Evolutionary conservation across 352 stramenopile species (phyloP), one percentile per base, ranked within the genome.

Genomic region (Nothophytophthora sp.): DNA sequence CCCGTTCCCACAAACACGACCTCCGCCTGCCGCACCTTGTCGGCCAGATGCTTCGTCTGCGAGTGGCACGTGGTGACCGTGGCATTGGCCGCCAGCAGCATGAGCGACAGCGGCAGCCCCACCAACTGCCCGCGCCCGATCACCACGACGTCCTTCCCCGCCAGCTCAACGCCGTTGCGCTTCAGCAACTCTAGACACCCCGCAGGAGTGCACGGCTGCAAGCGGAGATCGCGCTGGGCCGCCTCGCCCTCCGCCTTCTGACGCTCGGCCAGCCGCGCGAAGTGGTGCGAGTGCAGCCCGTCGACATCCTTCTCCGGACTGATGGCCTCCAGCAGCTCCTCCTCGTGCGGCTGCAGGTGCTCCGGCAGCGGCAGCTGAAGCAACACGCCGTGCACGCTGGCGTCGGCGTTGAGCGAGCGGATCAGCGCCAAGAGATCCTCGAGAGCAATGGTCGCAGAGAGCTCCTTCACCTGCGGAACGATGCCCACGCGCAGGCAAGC

Each of bases 31-130:
- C 55, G 42, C 9, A 94, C 75, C 39, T 88, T 81, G 38, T 72
- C 50, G 16, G 61, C 59, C 32, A 90, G 57, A 37, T 86, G 67
- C 42, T 77, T 64, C 5, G 96, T 99, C 25, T 91, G 71, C 6
- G 95, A 98, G 75, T 99, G 97, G 46, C 96, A 98, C 38, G 97
- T 96, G 7, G 96, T 99, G 13, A 99, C 96, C 0, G 97, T 99
- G 13, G 96, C 96, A 72, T 99, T 84, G 35, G 85, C 76, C 60
- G 96, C 84, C 59, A 98, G 78, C 19, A 99, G 70, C 54, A 99
- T 73, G 30, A 98, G 88, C 29, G 93, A 90, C 28, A 99, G 85
- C 15, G 98, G 98, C 56, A 98, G 81, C 5, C 98, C 97, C 6
- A 99, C 98, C 34, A 99, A 85, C 70, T 99, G 98, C 22, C 81